These are phyloP conservation scores for Thielaviopsis euricoi DNA, from an alignment of 2,329 filamentous ascomycete species.

Conservation along the genomic window DNA sequence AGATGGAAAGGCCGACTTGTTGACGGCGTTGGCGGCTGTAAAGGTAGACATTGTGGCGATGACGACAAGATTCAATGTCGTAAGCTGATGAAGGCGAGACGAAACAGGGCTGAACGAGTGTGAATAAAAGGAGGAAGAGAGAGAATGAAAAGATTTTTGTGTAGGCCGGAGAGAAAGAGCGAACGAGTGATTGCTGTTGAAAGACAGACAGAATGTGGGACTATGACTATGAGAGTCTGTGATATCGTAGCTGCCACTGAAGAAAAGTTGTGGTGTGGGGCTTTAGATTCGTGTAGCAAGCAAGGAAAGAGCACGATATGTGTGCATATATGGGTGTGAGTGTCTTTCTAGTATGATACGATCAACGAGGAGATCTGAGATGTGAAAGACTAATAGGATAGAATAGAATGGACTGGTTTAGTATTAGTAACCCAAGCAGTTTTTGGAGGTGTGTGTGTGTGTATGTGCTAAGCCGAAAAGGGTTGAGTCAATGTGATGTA, in stretches of 20 bases:
- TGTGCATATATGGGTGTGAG: no score
- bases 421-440: background rate
- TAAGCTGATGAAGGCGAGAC: background rate
- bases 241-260: background rate
- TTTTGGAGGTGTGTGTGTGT: no score
- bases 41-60: slow-evolving; percentile 4
- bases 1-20: background rate
- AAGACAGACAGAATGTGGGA: background rate
- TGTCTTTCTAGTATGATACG: no score
- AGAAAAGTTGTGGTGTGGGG: background rate
- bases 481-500: background rate
- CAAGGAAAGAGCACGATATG: background rate
- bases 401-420: background rate
- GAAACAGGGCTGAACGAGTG: background rate
- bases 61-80: background rate
- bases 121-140: background rate
- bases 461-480: background rate
- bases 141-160: background rate
- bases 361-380: background rate
- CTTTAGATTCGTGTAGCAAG: background rate
- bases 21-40: background rate
- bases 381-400: no score
- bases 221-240: background rate
- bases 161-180: background rate
- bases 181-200: background rate